These are phyloP conservation scores for Didymella glomerata DNA, from an alignment of 2,329 filamentous ascomycete genomes.

Conservation along the genomic window DNA sequence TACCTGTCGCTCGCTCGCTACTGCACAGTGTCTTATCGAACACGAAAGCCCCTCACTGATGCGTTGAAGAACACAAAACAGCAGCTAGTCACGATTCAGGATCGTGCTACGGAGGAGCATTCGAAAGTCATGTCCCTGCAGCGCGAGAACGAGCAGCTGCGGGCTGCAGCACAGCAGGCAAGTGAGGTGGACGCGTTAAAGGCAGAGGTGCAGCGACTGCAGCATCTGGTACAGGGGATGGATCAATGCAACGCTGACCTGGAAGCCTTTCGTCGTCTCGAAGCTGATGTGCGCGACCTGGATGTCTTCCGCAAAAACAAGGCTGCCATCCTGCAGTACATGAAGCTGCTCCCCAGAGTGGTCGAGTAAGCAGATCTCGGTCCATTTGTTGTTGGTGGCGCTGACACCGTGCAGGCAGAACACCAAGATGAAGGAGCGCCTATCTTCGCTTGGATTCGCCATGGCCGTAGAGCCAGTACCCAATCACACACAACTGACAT, in stretches of 20 bases:
- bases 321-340: conserved; percentile 38
- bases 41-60: conserved; percentile 30
- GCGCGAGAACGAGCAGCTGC: conserved; percentile 32
- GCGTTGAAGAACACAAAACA: conserved; percentile 29
- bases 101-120: conserved; percentile 49
- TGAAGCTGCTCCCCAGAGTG: conserved; percentile 39
- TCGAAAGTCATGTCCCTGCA: conserved; percentile 39
- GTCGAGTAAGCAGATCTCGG: conserved; percentile 33
- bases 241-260: conserved; percentile 22
- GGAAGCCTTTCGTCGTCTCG: conserved; percentile 20
- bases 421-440: conserved; percentile 39
- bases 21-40: conserved; percentile 33
- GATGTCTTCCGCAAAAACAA: conserved; percentile 34
- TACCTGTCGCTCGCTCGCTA: conserved; percentile 49
- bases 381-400: neutral
- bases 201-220: conserved; percentile 29
- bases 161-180: conserved; percentile 14
- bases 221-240: conserved; percentile 30
- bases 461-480: conserved; percentile 41
- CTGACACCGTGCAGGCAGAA: conserved; percentile 42
- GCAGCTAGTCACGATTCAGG: conserved; percentile 40
- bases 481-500: conserved; percentile 24
- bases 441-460: conserved; percentile 39
- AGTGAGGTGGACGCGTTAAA: conserved; percentile 21
- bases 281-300: conserved; percentile 32